Base-by-base conservation (phyloP, 768 basidiomycete species). In the Kwoniella dendrophila region DNA sequence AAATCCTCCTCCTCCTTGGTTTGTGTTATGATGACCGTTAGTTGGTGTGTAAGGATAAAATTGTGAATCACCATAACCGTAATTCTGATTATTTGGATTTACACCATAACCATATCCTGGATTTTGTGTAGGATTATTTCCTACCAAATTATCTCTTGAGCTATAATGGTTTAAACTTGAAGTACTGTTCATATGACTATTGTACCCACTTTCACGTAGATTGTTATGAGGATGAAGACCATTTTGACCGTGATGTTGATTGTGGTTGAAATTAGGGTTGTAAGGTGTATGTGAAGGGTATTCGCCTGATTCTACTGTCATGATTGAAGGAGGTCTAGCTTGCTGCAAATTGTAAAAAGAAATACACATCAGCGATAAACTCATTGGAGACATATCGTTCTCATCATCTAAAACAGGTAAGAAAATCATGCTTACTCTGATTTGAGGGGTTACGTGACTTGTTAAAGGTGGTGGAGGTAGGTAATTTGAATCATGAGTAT, bases 401-500 rank as follows among this genome's bases (percentile, higher is more conserved):
- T n/a, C n/a, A n/a, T n/a, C n/a, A n/a, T n/a, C 4, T 29, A 26
- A 30, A 24, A 34, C 20, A 16, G 18, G 30, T 18, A 27, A 24
- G n/a, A 18, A 11, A 5, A 43, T 43, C 10, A 10, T 16, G 49
- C 60, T 30, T 45, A 62, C 60, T 27, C 60, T 54, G 60, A 62
- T 62, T 40, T 62, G 60, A 27, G 60, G 60, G 2, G 60, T 62
- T 30, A 44, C 52, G 26, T 62, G 60, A 30, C 40, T 62, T 3
- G 60, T 62, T 26, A 62, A 34, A 16, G 76, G 76, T 0, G 77
- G 75, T 2, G 77, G 77, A 18, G 74, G 77, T 41, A 76, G 73
- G 52, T 78, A 78, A 29, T 74, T 75, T 20, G 70, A 73, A 51
- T 78, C 77, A 27, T 69, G 72, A 7, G 70, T 72, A 24, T 71